These are phyloP conservation scores for Magnusiomyces magnusii DNA, from an alignment of 1,139 yeast species.

Conservation along the genomic window DNA sequence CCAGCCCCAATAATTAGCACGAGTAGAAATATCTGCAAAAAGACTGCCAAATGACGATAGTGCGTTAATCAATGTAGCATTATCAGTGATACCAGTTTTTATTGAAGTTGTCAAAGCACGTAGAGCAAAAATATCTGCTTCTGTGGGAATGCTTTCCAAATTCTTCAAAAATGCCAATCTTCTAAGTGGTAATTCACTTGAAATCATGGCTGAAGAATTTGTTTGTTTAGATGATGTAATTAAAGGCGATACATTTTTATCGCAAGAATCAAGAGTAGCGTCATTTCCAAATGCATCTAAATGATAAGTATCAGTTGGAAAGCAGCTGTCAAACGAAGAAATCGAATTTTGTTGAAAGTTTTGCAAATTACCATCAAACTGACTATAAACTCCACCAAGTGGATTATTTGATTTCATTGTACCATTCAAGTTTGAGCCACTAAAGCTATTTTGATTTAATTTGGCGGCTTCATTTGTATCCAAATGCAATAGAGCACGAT, in stretches of 20 bases:
- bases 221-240: background rate
- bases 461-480: background rate
- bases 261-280: background rate
- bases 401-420: background rate
- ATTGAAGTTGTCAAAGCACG: background rate
- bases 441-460: too few species aligned
- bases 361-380: background rate
- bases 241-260: background rate
- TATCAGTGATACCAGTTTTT: background rate
- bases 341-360: background rate
- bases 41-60: constrained; percentile 2
- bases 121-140: constrained; percentile 1
- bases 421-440: too few species aligned
- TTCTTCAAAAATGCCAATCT: constrained; percentile 2
- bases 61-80: background rate
- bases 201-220: background rate
- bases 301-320: background rate
- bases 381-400: background rate
- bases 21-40: constrained; percentile 2
- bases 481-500: background rate
- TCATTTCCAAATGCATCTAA: background rate
- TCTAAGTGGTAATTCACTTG: background rate
- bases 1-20: constrained; percentile 9
- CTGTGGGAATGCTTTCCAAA: constrained; percentile 3
- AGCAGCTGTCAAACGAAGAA: background rate